Conservation (phyloP, 192 early-diverging fungal genomes). For the Fimicolochytrium jonesii region DNA sequence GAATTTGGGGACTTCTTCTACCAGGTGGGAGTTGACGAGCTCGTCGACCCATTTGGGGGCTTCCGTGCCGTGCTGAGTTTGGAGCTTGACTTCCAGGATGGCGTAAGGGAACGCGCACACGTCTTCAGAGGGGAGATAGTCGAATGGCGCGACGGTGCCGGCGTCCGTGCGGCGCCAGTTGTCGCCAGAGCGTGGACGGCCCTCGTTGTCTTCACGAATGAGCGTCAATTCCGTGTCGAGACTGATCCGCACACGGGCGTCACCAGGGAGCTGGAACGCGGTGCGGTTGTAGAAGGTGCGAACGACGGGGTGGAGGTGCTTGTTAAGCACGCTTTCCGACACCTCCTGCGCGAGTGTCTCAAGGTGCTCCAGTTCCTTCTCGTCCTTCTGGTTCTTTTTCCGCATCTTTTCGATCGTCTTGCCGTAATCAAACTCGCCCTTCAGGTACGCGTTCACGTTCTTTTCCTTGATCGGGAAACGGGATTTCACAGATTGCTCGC, state of each 20-base stretch:
- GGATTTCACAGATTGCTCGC: slow-evolving; percentile 76
- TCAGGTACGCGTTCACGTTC: slow-evolving; percentile 79
- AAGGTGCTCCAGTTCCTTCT: slow-evolving; percentile 72
- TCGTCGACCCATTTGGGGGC: slow-evolving; percentile 93
- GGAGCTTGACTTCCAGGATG: slow-evolving; percentile 94
- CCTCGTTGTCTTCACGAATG: slow-evolving; percentile 90
- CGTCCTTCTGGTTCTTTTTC: slow-evolving; percentile 55
- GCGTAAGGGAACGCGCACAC: slow-evolving; percentile 91
- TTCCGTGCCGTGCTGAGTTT: slow-evolving; percentile 85
- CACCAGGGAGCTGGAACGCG: slow-evolving; percentile 96
- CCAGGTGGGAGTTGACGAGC: slow-evolving; percentile 81
- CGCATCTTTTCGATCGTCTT: slow-evolving; percentile 73
- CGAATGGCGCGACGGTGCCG: slow-evolving; percentile 71
- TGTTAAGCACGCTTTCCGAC: slow-evolving; percentile 59
- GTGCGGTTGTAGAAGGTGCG: slow-evolving; percentile 96
- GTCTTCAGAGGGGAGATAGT: slow-evolving; percentile 72
- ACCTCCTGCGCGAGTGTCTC: slow-evolving; percentile 68
- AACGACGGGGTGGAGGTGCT: slow-evolving; percentile 67
- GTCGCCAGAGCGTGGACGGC: slow-evolving; percentile 61
- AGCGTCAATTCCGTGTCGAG: slow-evolving; percentile 94
- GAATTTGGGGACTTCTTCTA: slow-evolving; percentile 93
- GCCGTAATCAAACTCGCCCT: slow-evolving; percentile 72
- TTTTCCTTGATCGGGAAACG: slow-evolving; percentile 93
- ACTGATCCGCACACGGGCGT: slow-evolving; percentile 87
- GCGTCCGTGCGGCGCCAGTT: slow-evolving; percentile 93